A percentile compares a stretch with the other conserved stretches of the same genome.
Conservation (phyloP, 73 alveolate species). For the Stentor coeruleus region DNA sequence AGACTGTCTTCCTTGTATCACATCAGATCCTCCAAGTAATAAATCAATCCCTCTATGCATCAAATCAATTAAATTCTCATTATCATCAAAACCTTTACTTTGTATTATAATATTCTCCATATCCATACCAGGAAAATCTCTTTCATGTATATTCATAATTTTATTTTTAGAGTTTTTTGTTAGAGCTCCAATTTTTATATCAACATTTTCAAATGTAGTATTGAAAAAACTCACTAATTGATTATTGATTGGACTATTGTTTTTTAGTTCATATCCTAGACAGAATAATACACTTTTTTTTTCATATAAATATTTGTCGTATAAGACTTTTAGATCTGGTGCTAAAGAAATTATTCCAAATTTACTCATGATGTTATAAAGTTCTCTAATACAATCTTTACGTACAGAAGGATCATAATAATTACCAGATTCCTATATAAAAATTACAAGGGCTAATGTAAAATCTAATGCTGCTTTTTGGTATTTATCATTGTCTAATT, state of each 20-base stretch:
- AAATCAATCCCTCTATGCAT: neutral
- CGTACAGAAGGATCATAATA: constrained; percentile 14
- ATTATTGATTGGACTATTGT: neutral
- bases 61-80: neutral
- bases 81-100: neutral
- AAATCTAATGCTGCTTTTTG: neutral
- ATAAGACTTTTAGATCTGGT: neutral
- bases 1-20: neutral
- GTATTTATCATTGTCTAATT: neutral
- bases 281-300: neutral
- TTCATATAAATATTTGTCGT: neutral
- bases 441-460: neutral
- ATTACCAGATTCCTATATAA: neutral
- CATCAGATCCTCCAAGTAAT: neutral
- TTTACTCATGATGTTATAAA: neutral
- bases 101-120: constrained; percentile 1
- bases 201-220: neutral
- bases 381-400: neutral
- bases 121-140: constrained; percentile 20
- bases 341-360: neutral
- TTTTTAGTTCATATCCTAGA: neutral
- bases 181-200: neutral
- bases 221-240: neutral
- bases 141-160: neutral
- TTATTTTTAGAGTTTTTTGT: neutral